phyloP scores from a whole-genome alignment of 768 basidiomycete species.

The Lenzites betulinus region DNA sequence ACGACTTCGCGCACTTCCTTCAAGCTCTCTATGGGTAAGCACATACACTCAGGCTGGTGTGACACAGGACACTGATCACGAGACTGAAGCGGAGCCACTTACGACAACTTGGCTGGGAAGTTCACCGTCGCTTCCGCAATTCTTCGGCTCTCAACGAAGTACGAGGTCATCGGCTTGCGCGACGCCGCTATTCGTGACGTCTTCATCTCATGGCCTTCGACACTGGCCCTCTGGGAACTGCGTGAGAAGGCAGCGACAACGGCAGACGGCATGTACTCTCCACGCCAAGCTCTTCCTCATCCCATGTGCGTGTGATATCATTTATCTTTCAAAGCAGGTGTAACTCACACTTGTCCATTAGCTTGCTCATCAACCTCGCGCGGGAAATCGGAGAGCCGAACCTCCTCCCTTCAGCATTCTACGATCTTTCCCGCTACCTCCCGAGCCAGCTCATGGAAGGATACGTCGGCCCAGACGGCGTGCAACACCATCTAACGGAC shows the following conservation, averaged over 20 bases:
- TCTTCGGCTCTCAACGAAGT: slow-evolving; percentile 65
- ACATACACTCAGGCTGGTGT: too few relatives aligned
- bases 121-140: slow-evolving; percentile 58
- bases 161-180: slow-evolving; percentile 59
- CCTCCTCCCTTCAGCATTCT: slow-evolving; percentile 75
- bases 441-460: slow-evolving; percentile 64
- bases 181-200: slow-evolving; percentile 57
- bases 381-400: slow-evolving; percentile 54
- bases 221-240: slow-evolving; percentile 64
- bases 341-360: slow-evolving; percentile 27
- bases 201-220: slow-evolving; percentile 57
- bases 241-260: slow-evolving; percentile 62
- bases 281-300: slow-evolving; percentile 59
- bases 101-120: slow-evolving; percentile 29
- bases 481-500: slow-evolving; percentile 46
- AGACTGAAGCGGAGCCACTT: not conserved
- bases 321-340: slow-evolving; percentile 4
- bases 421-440: slow-evolving; percentile 71
- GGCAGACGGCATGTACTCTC: slow-evolving; percentile 52
- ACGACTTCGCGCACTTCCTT: slow-evolving; percentile 60
- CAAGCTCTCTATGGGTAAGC: slow-evolving; percentile 57
- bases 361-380: slow-evolving; percentile 68
- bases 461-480: slow-evolving; percentile 40
- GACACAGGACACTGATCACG: too few relatives aligned
- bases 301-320: slow-evolving; percentile 55